Conservation (phyloP, 2,329 filamentous ascomycete species). For the Exserohilum rostratum region DNA sequence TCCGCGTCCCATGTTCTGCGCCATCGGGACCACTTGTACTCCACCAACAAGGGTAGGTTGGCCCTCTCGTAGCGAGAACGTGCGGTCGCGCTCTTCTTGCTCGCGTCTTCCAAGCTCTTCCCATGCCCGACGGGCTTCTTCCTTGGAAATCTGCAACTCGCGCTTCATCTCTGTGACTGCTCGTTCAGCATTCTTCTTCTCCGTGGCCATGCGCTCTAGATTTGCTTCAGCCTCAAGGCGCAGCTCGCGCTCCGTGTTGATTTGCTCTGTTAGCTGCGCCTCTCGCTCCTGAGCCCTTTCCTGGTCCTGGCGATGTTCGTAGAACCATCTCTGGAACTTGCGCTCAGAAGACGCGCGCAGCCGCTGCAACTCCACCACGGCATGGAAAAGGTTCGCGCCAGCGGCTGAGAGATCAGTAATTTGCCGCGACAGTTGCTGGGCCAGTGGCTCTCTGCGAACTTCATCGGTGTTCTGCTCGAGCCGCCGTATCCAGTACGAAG, state of each 20-base stretch:
- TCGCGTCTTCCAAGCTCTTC: slow-evolving; percentile 93
- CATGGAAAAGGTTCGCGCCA: slow-evolving; percentile 95
- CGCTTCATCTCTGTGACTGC: slow-evolving; percentile 88
- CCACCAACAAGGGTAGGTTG: slow-evolving; percentile 89
- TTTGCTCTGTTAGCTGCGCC: slow-evolving; percentile 71
- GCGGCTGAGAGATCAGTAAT: slow-evolving; percentile 97
- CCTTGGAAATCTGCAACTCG: slow-evolving; percentile 92
- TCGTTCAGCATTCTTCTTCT: slow-evolving; percentile 73
- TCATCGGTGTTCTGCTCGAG: slow-evolving; percentile 90
- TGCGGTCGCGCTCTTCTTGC: slow-evolving; percentile 89
- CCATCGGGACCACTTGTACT: slow-evolving; percentile 94
- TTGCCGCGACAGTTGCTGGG: slow-evolving; percentile 87
- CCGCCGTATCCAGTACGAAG: slow-evolving; percentile 94
- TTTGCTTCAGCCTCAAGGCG: slow-evolving; percentile 71
- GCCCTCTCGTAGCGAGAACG: slow-evolving; percentile 82
- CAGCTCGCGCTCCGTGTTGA: slow-evolving; percentile 75
- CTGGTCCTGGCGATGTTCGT: slow-evolving; percentile 87
- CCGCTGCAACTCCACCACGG: slow-evolving; percentile 93
- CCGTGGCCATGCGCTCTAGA: slow-evolving; percentile 69
- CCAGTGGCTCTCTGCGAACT: slow-evolving; percentile 79
- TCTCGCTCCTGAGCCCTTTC: slow-evolving; percentile 84
- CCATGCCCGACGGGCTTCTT: slow-evolving; percentile 94
- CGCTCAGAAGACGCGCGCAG: slow-evolving; percentile 93
- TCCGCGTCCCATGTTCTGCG: slow-evolving; percentile 64
- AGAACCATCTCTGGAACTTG: slow-evolving; percentile 99